Conservation (phyloP, 441 rosid species). For the Oxalis stricta region DNA sequence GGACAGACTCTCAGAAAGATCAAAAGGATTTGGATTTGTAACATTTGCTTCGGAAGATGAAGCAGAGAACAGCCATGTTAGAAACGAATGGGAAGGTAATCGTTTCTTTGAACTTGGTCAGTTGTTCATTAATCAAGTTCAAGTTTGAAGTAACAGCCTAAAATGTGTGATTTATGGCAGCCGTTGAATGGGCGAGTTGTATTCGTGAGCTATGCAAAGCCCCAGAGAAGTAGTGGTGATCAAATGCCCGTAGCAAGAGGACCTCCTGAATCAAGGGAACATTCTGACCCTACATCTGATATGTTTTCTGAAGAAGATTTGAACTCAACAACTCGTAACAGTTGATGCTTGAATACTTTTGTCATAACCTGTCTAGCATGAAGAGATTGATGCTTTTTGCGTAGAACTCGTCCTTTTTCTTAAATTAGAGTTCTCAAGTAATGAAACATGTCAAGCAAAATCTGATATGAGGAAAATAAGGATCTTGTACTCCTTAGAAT, state of each 20-base stretch:
- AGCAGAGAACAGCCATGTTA: slow-evolving; percentile 43
- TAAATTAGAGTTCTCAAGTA: no score
- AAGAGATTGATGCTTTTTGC: background rate
- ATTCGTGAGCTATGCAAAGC: slow-evolving; percentile 66
- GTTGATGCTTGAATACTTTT: slow-evolving; percentile 3
- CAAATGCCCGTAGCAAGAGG: slow-evolving; percentile 72
- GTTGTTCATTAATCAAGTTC: background rate
- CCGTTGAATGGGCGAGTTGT: slow-evolving; percentile 52
- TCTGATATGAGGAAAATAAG: no score
- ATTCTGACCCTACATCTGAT: no score
- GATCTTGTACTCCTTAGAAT: no score
- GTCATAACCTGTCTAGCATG: background rate
- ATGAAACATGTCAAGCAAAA: no score
- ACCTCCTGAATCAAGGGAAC: slow-evolving; percentile 45
- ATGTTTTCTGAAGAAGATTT: no score
- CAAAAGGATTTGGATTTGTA: slow-evolving; percentile 86
- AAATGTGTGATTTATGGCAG: slow-evolving; percentile 26
- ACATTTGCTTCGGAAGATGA: slow-evolving; percentile 76
- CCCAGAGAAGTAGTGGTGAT: slow-evolving; percentile 15
- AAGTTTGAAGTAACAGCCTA: slow-evolving; percentile 7
- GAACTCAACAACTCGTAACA: background rate
- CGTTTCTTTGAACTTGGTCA: background rate
- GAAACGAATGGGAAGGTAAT: slow-evolving; percentile 66
- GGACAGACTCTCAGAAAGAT: slow-evolving; percentile 53
- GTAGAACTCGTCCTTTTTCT: background rate